Evolutionary conservation across 768 basidiomycete species (phyloP).

Genomic region (Omphalotus guepiniiformis): DNA sequence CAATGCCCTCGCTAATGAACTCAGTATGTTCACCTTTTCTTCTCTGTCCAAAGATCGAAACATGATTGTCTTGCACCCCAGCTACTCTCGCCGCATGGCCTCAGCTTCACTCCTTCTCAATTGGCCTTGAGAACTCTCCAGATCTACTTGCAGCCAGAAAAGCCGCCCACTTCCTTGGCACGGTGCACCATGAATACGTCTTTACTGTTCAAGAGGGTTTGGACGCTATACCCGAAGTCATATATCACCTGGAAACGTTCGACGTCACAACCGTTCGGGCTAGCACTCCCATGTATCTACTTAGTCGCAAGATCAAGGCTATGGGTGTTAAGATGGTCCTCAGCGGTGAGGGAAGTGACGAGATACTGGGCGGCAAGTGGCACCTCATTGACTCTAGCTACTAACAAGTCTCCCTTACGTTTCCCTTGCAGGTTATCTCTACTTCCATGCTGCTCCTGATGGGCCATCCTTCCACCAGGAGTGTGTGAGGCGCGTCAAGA

Average conservation of each 20-base stretch:
- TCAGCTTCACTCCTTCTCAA: constrained; percentile 94
- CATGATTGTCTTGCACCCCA: constrained; percentile 26
- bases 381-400: not conserved
- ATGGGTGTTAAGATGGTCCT: constrained; percentile 99
- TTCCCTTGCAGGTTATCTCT: constrained; percentile 74
- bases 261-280: constrained; percentile 99
- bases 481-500: constrained; percentile 91
- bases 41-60: not conserved
- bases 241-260: constrained; percentile 97
- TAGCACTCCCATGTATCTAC: constrained; percentile 97
- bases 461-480: constrained; percentile 90
- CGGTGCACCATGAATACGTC: constrained; percentile 94
- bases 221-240: constrained; percentile 95
- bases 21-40: constrained; percentile 38
- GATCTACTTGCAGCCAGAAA: constrained; percentile 93
- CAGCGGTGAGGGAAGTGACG: constrained; percentile 95
- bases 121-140: constrained; percentile 92
- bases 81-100: constrained; percentile 88
- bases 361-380: constrained; percentile 84
- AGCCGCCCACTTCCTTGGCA: constrained; percentile 90
- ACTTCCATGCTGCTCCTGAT: constrained; percentile 98
- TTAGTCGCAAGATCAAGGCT: constrained; percentile 97
- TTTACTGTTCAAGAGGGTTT: constrained; percentile 98
- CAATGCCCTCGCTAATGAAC: constrained; percentile 41
- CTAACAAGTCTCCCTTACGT: constrained; percentile 3